These are phyloP conservation scores for Bipolaris sorokiniana DNA, from an alignment of 2,329 filamentous ascomycete species.

Conservation along the genomic window DNA sequence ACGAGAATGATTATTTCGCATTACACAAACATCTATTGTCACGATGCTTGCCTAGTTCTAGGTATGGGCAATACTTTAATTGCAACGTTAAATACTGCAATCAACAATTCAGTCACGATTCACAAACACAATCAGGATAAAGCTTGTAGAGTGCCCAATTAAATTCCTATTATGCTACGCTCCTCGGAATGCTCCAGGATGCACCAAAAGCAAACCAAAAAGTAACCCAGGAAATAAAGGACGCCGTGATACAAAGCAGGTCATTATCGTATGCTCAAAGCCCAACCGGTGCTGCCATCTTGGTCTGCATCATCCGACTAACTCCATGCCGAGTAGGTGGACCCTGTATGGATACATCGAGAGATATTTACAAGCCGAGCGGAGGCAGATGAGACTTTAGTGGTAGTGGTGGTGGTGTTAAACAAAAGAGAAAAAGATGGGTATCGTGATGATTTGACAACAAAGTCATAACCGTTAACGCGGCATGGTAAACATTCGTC, in stretches of 20 bases:
- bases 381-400: conserved; percentile 1
- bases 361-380: background rate
- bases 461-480: conserved; percentile 18
- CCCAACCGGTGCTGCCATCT: conserved; percentile 6
- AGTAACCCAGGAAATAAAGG: conserved; percentile 14
- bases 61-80: background rate
- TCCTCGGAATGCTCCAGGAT: conserved; percentile 9
- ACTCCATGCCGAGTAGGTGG: background rate
- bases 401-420: conserved; percentile 6
- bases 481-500: conserved; percentile 15
- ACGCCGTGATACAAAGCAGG: conserved; percentile 18
- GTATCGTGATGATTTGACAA: conserved; percentile 44
- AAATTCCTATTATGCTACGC: conserved; percentile 16
- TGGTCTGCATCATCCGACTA: conserved; percentile 3
- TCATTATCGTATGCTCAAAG: conserved; percentile 16
- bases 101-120: background rate
- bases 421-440: conserved; percentile 29
- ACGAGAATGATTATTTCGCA: background rate
- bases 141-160: conserved; percentile 17
- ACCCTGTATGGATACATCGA: conserved; percentile 6
- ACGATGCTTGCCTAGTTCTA: too few species aligned
- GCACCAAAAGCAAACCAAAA: conserved; percentile 3
- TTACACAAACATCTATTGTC: background rate
- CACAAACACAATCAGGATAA: background rate
- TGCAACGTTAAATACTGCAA: background rate